phyloP scores from a whole-genome alignment of 2,329 filamentous ascomycete species.

The Colletotrichum liriopes region DNA sequence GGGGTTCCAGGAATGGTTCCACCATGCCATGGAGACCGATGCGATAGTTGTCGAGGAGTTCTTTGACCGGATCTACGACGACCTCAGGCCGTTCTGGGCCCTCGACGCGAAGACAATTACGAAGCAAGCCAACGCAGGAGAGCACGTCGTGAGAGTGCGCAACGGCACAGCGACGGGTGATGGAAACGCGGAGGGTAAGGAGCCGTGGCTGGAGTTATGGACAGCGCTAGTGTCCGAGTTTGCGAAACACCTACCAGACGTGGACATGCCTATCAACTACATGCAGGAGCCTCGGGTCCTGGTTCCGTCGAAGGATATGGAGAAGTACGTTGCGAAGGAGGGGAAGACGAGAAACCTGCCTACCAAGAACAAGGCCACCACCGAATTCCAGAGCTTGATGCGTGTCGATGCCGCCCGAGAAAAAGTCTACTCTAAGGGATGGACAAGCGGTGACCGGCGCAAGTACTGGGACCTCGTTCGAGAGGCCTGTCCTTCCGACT shows the following conservation, averaged over 20 bases:
- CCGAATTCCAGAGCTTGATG: conserved; percentile 58
- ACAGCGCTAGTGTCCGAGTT: conserved; percentile 66
- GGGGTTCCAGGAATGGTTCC: conserved; percentile 74
- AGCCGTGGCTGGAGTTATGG: conserved; percentile 65
- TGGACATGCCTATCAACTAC: conserved; percentile 78
- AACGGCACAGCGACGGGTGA: conserved; percentile 58
- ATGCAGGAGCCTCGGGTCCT: conserved; percentile 76
- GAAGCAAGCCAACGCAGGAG: conserved; percentile 59
- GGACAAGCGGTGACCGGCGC: conserved; percentile 38
- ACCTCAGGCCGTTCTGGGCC: conserved; percentile 74
- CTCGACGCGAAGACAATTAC: conserved; percentile 60
- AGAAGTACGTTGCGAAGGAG: conserved; percentile 65
- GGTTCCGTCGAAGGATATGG: conserved; percentile 71
- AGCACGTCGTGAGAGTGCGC: conserved; percentile 64
- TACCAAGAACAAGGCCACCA: conserved; percentile 60
- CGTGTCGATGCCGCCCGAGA: conserved; percentile 54
- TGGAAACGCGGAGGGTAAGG: conserved; percentile 58
- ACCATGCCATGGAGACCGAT: conserved; percentile 65
- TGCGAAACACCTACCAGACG: conserved; percentile 70
- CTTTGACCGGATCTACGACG: conserved; percentile 76
- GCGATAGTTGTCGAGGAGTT: conserved; percentile 75
- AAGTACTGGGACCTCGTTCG: conserved; percentile 73
- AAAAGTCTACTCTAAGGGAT: conserved; percentile 50
- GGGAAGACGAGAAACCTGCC: conserved; percentile 59
- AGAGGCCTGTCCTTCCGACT: conserved; percentile 70